Base-by-base conservation (phyloP, 192 early-diverging fungal genomes). In the Coemansia sp. region DNA sequence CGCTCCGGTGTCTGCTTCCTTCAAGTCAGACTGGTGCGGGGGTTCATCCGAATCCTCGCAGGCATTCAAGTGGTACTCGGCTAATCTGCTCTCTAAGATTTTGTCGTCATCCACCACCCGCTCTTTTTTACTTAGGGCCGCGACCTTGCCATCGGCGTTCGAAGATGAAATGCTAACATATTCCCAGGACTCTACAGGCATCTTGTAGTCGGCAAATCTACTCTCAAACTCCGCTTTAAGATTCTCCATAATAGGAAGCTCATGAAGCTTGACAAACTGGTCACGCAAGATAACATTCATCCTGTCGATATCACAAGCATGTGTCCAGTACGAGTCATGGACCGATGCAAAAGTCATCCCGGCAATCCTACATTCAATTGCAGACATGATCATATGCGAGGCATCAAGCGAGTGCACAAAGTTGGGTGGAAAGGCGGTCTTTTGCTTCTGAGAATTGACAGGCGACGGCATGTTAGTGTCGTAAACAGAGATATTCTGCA, bases 281-380 rank as follows among this genome's bases (percentile, higher is more conserved):
- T 97, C 91, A 44, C 97, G 88, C 43, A 99, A 71, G 22, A 96
- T 86, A 49, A 73, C 72, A 70, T 90, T 91, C 94, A 99, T 95
- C 32, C 58, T 72, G 75, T 94, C 90, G 0, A 97, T 88, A 83
- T 95, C 92, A 68, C 86, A 91, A 0, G 97, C 92, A 69, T 99
- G 97, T 0, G 95, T 96, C 97, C 97, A 99, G 78, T 95, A 99
- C 62, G 93, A 95, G 79, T 99, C 97, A 79, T 99, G 97, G 16
- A 99, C 97, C 5, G 95, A 89, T 0, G 97, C 94, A 87, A 97
- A 99, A 10, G 89, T 85, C 64, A 99, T 73, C 5, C 88, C 90
- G 17, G 85, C 86, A 43, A 84, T 73, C 50, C 93, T 87, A 85
- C 95, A 97, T 63, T 87, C 88, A 37, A 94, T 85, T 32, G 97